Conservation (phyloP, 371 early-diverging fungal genomes). For the Haplosporangium sp. region DNA sequence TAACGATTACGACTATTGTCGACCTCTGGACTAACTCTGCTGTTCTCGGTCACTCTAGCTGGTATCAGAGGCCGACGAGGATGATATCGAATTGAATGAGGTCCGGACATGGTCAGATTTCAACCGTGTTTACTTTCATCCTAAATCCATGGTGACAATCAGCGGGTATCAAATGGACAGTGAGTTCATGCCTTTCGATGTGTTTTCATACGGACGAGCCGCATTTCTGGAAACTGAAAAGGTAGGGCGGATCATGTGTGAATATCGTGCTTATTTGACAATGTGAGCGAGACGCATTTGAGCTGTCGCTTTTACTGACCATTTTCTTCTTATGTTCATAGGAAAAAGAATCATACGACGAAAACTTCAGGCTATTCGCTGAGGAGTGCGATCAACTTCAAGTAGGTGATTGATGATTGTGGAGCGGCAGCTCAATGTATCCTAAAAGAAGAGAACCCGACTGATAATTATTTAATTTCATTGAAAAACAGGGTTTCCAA, state of each 20-base stretch:
- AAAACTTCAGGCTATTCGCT: conserved; percentile 78
- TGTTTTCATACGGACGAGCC: conserved; percentile 76
- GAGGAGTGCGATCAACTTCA: conserved; percentile 91
- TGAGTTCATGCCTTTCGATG: conserved; percentile 75
- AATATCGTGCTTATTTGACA: not conserved
- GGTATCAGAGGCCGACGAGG: conserved; percentile 36
- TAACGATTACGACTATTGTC: not conserved
- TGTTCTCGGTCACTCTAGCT: conserved; percentile 13
- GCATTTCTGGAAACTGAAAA: conserved; percentile 74
- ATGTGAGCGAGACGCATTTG: not conserved
- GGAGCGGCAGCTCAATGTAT: not conserved
- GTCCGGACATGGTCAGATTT: conserved; percentile 86
- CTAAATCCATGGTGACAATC: conserved; percentile 72
- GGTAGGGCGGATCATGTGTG: conserved; percentile 3
- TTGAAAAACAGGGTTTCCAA: conserved; percentile 76
- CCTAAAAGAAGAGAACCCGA: too few species aligned
- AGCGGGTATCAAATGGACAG: conserved; percentile 71
- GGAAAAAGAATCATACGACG: conserved; percentile 76
- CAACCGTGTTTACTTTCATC: conserved; percentile 80
- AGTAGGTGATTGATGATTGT: conserved; percentile 29
- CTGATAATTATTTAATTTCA: not conserved
- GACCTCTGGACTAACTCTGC: too few species aligned
- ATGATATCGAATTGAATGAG: conserved; percentile 48
- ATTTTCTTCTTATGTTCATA: conserved; percentile 6
- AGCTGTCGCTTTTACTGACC: not conserved